Conservation (phyloP, 257 asterid genomes). For the Nemophila menziesii region DNA sequence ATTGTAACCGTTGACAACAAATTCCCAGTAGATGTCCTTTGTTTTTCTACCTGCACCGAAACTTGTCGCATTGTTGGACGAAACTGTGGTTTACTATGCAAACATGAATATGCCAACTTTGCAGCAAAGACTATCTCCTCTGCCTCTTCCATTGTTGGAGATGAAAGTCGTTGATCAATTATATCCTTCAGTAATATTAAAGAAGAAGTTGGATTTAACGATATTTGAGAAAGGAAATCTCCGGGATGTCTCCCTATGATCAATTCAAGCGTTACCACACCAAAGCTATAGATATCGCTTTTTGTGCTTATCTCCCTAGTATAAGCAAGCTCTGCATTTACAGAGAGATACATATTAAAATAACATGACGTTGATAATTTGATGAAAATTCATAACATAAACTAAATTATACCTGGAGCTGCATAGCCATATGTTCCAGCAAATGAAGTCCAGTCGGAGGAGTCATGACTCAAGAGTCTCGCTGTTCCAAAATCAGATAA, state of each 20-base stretch:
- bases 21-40: neutral
- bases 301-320: slow-evolving; percentile 22
- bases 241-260: slow-evolving; percentile 32
- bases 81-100: slow-evolving; percentile 12
- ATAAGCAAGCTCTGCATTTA: slow-evolving; percentile 19
- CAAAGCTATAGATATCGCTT: slow-evolving; percentile 27
- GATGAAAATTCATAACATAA: neutral
- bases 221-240: slow-evolving; percentile 3
- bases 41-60: slow-evolving; percentile 1
- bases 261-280: slow-evolving; percentile 23
- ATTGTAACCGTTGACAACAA: slow-evolving; percentile 6
- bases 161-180: slow-evolving; percentile 15
- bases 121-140: slow-evolving; percentile 10
- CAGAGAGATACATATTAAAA: neutral
- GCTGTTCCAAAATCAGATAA: slow-evolving; percentile 22
- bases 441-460: slow-evolving; percentile 18
- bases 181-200: neutral
- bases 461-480: slow-evolving; percentile 10
- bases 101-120: slow-evolving; percentile 16
- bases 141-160: slow-evolving; percentile 14
- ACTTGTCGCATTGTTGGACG: slow-evolving; percentile 23
- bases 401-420: slow-evolving; percentile 19
- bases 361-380: neutral
- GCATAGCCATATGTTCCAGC: slow-evolving; percentile 26
- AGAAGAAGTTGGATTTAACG: neutral